Evolutionary conservation across 2,329 filamentous ascomycete species (phyloP), one percentile per base, ranked within the genome.

Genomic region (Nakataea oryzae): DNA sequence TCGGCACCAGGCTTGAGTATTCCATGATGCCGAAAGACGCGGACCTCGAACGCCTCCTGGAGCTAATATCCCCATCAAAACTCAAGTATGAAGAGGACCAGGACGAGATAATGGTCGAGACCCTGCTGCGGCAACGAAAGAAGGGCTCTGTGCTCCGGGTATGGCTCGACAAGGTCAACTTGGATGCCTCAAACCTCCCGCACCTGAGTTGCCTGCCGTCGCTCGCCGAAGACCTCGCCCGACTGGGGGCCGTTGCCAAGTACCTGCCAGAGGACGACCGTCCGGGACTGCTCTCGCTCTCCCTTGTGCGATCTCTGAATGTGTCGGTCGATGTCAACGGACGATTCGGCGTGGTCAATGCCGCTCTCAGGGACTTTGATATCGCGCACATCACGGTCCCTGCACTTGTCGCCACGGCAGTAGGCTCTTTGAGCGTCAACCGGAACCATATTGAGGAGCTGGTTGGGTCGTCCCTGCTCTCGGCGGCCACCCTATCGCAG

Each of bases 241-340:
- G 89, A 66, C 79, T 99, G 6, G 90, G 92, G 0, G 93, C 87
- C 0, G 91, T 99, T 29, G 85, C 93, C 8, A 97, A 97, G 71
- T 97, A 97, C 71, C 80, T 99, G 2, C 93, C 95, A 0, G 93
- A 99, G 68, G 95, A 99, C 73, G 93, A 99, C 68, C 85, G 93
- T 1, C 95, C 95, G 2, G 95, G 95, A 0, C 78, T 97, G 26
- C 78, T 99, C 50, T 92, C 88, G 0, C 78, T 99, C 50, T 79
- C 82, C 0, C 78, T 85, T 32, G 73, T 97, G 61, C 83, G 86
- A 61, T 84, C 86, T 24, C 68, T 91, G 8, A 81, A 87, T 30
- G 74, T 83, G 11, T 78, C 80, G 29, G 74, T 90, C 12, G 82
- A 89, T 56, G 72, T 93, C 59, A 88, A 87, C 56, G 82, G 86